Base-by-base conservation (phyloP, 2,329 filamentous ascomycete genomes). In the Colletotrichum limetticola region DNA sequence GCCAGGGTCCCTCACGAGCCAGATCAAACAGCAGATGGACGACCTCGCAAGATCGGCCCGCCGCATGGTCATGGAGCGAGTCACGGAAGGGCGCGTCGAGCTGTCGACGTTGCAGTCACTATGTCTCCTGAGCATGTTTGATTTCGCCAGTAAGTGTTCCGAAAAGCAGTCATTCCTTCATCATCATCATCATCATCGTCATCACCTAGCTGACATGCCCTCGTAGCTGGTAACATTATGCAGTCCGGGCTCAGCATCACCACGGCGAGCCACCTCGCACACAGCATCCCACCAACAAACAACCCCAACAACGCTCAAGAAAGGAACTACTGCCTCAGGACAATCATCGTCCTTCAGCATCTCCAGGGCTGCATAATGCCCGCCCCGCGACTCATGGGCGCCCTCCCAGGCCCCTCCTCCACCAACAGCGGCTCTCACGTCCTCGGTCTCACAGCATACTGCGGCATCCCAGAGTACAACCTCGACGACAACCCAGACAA, bases 271-370 rank as follows among this genome's bases (percentile, higher is more conserved):
- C 72, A 78, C n/a, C 64, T 80, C 6, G 74, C 71, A 8, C 71
- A 76, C 62, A 74, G 75, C 30, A 71, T 79, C 26, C 76, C 72
- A 7, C 66, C 72, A 2, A 66, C 68, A 7, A 64, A 49, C 53
- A 75, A 72, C n/a, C 68, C 76, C 1, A 75, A 75, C 19, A 76
- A 78, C 49, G 64, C 68, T 1, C 65, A 76, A 32, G 78, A 80
- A 56, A 76, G 70, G 11, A 68, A 52, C 8, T 63, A 76, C 26
- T 86, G 85, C 73, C 82, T 84, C 4, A 83, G 81, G 78, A 85
- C 83, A 59, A 85, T 86, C 59, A 80, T 81, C 63, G 79, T 85
- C 11, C 77, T 86, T 3, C 83, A 84, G 53, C 81, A 83, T 30
- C 80, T 86, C 2, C 84, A 85, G 37, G 84, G 85, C 7, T 76